A percentile compares a stretch with the other conserved stretches of the same genome.
Conservation (phyloP, 495 filamentous ascomycete species). For the Penicillium crystallinum region DNA sequence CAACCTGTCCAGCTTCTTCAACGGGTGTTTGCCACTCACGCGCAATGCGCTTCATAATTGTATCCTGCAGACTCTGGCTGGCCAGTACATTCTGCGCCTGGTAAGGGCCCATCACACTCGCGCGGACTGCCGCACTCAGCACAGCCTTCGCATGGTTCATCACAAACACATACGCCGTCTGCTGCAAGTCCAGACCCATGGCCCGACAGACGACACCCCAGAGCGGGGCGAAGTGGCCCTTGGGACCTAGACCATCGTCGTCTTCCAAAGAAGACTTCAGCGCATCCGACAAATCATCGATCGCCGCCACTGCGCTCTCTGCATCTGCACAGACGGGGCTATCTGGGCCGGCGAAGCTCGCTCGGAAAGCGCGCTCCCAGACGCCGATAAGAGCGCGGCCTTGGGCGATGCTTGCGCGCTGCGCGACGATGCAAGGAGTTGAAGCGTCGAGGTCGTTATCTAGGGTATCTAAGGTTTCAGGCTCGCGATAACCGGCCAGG, state of each 20-base stretch:
- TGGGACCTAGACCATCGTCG: slow-evolving; percentile 31
- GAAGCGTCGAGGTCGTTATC: slow-evolving; percentile 86
- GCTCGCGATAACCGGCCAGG: slow-evolving; percentile 65
- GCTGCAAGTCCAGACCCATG: slow-evolving; percentile 55
- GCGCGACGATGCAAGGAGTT: slow-evolving; percentile 79
- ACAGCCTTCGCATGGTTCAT: slow-evolving; percentile 85
- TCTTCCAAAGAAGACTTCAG: slow-evolving; percentile 31
- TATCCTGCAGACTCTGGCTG: slow-evolving; percentile 52
- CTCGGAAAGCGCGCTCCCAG: slow-evolving; percentile 74
- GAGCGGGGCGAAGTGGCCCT: slow-evolving; percentile 72
- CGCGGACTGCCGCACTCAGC: slow-evolving; percentile 81
- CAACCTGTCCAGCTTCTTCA: slow-evolving; percentile 79
- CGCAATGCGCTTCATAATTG: slow-evolving; percentile 57
- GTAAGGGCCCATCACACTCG: slow-evolving; percentile 87
- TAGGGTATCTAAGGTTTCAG: slow-evolving; percentile 50
- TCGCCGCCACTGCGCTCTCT: slow-evolving; percentile 22
- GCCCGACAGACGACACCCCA: slow-evolving; percentile 69
- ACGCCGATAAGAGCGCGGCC: slow-evolving; percentile 79
- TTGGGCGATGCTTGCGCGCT: slow-evolving; percentile 78
- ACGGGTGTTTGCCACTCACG: slow-evolving; percentile 54
- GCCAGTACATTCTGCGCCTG: slow-evolving; percentile 82
- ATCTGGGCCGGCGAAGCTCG: slow-evolving; percentile 19
- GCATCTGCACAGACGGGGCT: slow-evolving; percentile 7
- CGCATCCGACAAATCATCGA: slow-evolving; percentile 36
- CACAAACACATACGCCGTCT: slow-evolving; percentile 79